These are phyloP conservation scores for Trametes cinnabarina DNA, from an alignment of 768 basidiomycete genomes.

Conservation along the genomic window DNA sequence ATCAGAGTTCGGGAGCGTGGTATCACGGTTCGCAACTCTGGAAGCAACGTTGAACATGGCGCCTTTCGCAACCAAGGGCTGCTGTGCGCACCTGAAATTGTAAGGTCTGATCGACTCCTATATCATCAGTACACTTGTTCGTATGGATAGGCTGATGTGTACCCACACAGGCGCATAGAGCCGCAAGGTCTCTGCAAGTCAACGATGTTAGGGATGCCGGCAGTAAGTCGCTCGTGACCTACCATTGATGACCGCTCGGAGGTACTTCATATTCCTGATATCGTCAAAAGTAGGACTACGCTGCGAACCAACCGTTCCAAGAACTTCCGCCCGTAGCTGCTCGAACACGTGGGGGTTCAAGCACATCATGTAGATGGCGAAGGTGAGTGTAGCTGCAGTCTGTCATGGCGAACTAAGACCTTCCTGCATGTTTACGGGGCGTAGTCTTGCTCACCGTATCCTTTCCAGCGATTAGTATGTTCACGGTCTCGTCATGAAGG, in stretches of 20 bases:
- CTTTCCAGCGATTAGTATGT: conserved; percentile 36
- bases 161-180: conserved; percentile 35
- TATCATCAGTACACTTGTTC: not conserved
- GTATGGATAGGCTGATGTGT: too few species aligned
- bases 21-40: conserved; percentile 25
- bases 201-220: not conserved
- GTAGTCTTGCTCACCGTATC: conserved; percentile 28
- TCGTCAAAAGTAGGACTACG: conserved; percentile 33
- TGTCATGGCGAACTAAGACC: not conserved
- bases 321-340: conserved; percentile 34
- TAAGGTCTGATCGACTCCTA: conserved; percentile 23
- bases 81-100: conserved; percentile 29
- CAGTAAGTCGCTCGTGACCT: not conserved
- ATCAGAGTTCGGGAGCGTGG: conserved; percentile 22
- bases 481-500: conserved; percentile 34
- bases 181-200: not conserved
- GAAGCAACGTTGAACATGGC: not conserved
- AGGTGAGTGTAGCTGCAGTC: conserved; percentile 35
- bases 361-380: conserved; percentile 34
- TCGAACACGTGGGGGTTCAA: conserved; percentile 30
- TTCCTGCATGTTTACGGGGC: too few species aligned
- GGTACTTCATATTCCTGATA: conserved; percentile 35
- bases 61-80: too few species aligned
- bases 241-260: conserved; percentile 38
- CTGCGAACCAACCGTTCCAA: conserved; percentile 28